Conservation (phyloP, 2,329 filamentous ascomycete species). For the Neonectria ditissima region DNA sequence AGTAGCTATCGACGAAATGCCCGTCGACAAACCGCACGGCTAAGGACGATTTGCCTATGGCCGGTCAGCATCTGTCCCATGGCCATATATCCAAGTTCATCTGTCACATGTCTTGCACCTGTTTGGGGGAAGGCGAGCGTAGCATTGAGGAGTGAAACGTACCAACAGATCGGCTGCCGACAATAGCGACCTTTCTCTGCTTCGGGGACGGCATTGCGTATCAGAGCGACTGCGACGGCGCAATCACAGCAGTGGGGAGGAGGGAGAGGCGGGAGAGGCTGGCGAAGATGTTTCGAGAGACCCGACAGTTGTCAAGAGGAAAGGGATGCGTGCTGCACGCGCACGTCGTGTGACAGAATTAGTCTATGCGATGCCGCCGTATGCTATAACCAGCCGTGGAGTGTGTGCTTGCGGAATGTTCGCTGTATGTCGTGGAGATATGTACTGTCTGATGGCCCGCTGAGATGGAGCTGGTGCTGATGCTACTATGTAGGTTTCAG, state of each 20-base stretch:
- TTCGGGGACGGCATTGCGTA: constrained; percentile 67
- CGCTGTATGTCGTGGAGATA: background rate
- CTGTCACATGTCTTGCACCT: constrained; percentile 14
- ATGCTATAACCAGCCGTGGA: background rate
- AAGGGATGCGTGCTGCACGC: background rate
- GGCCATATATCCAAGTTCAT: constrained; percentile 15
- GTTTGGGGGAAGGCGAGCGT: background rate
- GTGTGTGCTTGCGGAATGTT: background rate
- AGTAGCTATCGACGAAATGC: constrained; percentile 98
- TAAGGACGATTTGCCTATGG: constrained; percentile 91
- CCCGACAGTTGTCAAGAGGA: background rate
- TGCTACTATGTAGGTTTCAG: constrained; percentile 25
- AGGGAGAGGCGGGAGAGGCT: background rate
- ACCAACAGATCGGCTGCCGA: constrained; percentile 90
- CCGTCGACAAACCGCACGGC: constrained; percentile 98
- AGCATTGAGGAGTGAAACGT: constrained; percentile 39
- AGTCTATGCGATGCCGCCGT: background rate
- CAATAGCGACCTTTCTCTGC: constrained; percentile 95
- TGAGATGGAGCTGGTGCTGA: constrained; percentile 12
- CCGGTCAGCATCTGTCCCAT: constrained; percentile 1
- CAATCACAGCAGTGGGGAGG: constrained; percentile 8
- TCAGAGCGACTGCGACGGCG: constrained; percentile 8
- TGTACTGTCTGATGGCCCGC: constrained; percentile 11
- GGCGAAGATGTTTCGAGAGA: background rate
- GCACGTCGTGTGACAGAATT: background rate